Base-by-base conservation (phyloP, 1,284 basidiomycete species). In the Ustilago nuda region DNA sequence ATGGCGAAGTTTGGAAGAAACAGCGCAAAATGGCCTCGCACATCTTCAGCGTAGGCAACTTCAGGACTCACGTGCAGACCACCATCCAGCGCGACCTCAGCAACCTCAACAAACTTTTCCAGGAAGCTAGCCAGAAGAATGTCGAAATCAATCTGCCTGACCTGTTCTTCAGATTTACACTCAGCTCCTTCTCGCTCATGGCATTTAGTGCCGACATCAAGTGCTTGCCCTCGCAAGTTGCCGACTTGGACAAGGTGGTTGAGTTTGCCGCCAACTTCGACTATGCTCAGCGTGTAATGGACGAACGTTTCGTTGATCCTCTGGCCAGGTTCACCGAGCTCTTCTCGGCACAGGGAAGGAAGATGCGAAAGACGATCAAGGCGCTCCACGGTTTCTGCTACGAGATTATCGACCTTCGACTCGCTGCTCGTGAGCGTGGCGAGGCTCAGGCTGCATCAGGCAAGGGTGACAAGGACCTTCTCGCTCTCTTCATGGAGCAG, bases 401-500 rank as follows among this genome's bases (percentile, higher is more conserved):
- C 59, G 62, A 72, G 58, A 79, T 81, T 63, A 74, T 81, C 37
- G 71, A 79, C 50, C 64, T 77, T 33, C 62, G 79, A 15, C 63
- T 81, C 9, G 65, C 52, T 11, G 66, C 64, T 19, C 70, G 71
- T 39, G 63, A 60, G 5, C 35, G 64, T 3, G 71, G 71, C n/a
- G 61, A 72, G 27, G 69, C 66, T 2, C 65, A 66, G n/a, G 73
- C 73, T 13, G 69, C 62, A 8, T 65, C 65, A 2, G 69, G 66
- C 2, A 72, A 72, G 57, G 78, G 78, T 27, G 74, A 71, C 61
- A 81, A 81, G 68, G 81, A 82, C 32, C 66, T 82, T 39, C 84
- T 87, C 17, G 87, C 88, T 23, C 86, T 87, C 56, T 89, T 89
- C 80, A 82, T 87, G 62, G 84, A 87, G 23, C 87, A 88, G 61